phyloP scores from a whole-genome alignment of 2,329 filamentous ascomycete species.

The Aspergillus sp. region DNA sequence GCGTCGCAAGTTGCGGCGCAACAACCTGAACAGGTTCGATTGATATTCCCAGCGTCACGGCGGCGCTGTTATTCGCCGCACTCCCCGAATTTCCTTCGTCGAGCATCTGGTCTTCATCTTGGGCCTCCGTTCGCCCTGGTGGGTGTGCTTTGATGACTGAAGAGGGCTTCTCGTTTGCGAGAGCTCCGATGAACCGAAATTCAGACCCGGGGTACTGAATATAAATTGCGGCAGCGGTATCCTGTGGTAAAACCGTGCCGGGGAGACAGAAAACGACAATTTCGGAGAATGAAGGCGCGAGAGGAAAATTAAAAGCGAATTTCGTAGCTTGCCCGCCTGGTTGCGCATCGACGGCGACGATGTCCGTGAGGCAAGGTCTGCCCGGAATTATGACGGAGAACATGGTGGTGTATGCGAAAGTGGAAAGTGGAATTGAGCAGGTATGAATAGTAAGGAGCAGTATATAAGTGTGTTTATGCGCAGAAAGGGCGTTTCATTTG shows the following conservation, averaged over 20 bases:
- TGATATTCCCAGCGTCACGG: conserved; percentile 77
- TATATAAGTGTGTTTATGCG: not conserved
- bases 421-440: not conserved
- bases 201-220: conserved; percentile 68
- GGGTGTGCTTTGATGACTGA: conserved; percentile 78
- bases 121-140: conserved; percentile 30
- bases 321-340: conserved; percentile 59
- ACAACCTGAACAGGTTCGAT: conserved; percentile 77
- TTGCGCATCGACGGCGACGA: conserved; percentile 51
- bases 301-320: conserved; percentile 68
- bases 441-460: not conserved
- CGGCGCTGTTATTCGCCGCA: conserved; percentile 33
- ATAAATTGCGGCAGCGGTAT: conserved; percentile 86
- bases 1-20: conserved; percentile 63
- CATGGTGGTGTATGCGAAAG: conserved; percentile 39
- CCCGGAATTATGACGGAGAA: conserved; percentile 63
- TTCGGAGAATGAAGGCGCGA: conserved; percentile 63
- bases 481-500: not conserved
- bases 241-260: conserved; percentile 67
- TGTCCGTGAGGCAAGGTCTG: conserved; percentile 59
- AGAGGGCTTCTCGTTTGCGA: conserved; percentile 86
- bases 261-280: conserved; percentile 89
- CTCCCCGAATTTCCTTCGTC: conserved; percentile 41
- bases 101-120: conserved; percentile 45
- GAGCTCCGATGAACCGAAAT: conserved; percentile 83